These are phyloP conservation scores for Porphyrellus cyaneotinctus DNA, from an alignment of 768 basidiomycete genomes.

Conservation along the genomic window DNA sequence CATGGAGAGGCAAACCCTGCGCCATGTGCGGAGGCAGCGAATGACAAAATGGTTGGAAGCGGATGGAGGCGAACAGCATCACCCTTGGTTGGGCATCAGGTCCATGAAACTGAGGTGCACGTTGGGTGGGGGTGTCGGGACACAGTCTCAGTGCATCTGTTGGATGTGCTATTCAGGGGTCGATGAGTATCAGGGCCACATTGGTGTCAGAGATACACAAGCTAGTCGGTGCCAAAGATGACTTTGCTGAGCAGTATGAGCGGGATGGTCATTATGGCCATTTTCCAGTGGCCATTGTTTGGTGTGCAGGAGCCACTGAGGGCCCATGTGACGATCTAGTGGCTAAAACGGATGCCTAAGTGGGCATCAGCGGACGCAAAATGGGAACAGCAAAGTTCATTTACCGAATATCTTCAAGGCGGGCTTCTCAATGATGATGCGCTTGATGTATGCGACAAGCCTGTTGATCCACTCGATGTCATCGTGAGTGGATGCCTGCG, in stretches of 20 bases:
- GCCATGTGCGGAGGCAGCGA: too few relatives aligned
- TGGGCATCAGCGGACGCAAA: neutral
- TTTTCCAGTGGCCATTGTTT: neutral
- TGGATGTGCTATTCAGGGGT: conserved; percentile 58
- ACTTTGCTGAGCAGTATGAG: conserved; percentile 43
- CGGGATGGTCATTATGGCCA: conserved; percentile 53
- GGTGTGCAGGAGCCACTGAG: conserved; percentile 60
- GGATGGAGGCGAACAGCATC: too few relatives aligned
- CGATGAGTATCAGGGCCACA: neutral
- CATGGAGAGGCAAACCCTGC: too few relatives aligned
- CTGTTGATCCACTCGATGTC: conserved; percentile 69
- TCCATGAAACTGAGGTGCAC: conserved; percentile 59
- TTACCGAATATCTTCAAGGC: conserved; percentile 69
- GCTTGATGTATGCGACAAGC: conserved; percentile 55
- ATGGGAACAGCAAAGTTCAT: neutral
- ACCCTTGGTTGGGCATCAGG: conserved; percentile 63
- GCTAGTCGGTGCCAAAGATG: conserved; percentile 42
- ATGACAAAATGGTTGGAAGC: too few relatives aligned
- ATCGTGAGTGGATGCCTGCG: conserved; percentile 69
- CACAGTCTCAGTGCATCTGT: conserved; percentile 88
- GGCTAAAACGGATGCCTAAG: conserved; percentile 83
- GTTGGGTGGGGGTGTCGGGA: conserved; percentile 50
- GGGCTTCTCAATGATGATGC: conserved; percentile 52
- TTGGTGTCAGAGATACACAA: conserved; percentile 25
- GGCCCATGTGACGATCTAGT: conserved; percentile 77